Evolutionary conservation across 1,139 yeast genomes (phyloP).

Genomic region (Blastobotrys serpentis): DNA sequence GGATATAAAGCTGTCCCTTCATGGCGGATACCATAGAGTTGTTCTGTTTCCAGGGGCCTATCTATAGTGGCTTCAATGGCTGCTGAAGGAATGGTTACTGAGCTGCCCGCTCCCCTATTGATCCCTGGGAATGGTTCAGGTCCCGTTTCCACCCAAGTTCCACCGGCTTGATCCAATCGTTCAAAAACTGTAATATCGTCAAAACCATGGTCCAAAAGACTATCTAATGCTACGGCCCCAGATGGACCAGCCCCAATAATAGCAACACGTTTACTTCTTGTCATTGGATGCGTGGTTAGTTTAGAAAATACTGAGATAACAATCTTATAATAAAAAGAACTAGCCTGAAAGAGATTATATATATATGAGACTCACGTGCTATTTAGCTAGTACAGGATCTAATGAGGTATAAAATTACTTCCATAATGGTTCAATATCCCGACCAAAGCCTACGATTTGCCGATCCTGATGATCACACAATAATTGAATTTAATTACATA

Average conservation of each 20-base stretch:
- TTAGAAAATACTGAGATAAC: no score
- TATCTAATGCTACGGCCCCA: not conserved
- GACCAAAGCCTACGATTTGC: no score
- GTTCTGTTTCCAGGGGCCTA: not conserved
- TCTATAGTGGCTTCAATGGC: not conserved
- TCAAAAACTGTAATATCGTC: not conserved
- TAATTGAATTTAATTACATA: no score
- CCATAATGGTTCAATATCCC: no score
- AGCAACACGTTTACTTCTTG: not conserved
- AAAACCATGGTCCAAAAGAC: not conserved
- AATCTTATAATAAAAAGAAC: no score
- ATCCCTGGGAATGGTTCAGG: not conserved
- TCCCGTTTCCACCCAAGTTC: not conserved
- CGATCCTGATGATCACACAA: no score
- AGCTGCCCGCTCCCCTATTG: not conserved
- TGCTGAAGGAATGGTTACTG: not conserved
- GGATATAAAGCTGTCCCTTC: not conserved
- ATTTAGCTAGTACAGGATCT: no score
- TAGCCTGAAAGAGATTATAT: no score
- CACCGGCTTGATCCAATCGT: not conserved
- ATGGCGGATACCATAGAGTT: not conserved
- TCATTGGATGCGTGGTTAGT: not conserved
- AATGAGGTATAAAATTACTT: no score
- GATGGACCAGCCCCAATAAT: not conserved
- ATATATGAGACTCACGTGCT: no score